Conservation (phyloP, 2,329 filamentous ascomycete genomes). For the Aspergillus tanneri region DNA sequence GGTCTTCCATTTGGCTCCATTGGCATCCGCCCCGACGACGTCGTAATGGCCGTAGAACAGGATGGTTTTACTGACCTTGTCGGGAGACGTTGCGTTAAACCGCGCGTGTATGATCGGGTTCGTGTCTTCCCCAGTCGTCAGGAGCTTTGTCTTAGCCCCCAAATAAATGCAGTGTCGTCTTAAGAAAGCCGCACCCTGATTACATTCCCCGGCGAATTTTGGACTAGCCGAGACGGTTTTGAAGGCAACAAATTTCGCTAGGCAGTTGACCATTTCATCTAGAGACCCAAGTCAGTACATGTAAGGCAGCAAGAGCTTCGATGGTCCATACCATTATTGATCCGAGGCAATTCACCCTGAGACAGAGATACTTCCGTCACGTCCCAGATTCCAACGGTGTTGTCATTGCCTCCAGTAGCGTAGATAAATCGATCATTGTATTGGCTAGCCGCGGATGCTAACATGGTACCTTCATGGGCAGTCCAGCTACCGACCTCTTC, state of each 20-base stretch:
- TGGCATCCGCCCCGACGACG: constrained; percentile 84
- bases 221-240: constrained; percentile 86
- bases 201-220: constrained; percentile 86
- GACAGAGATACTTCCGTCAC: constrained; percentile 58
- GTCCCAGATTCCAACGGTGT: constrained; percentile 85
- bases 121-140: constrained; percentile 74
- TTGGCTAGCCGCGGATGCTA: constrained; percentile 75
- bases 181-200: constrained; percentile 85
- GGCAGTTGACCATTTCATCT: constrained; percentile 65
- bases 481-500: constrained; percentile 75
- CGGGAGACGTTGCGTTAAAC: constrained; percentile 71
- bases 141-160: constrained; percentile 82
- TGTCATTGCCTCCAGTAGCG: constrained; percentile 91
- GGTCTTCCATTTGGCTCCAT: constrained; percentile 76
- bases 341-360: constrained; percentile 48
- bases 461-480: constrained; percentile 81
- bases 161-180: constrained; percentile 88
- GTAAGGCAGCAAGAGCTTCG: not conserved
- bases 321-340: constrained; percentile 55
- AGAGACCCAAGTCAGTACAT: constrained; percentile 13
- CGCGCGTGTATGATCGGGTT: constrained; percentile 94
- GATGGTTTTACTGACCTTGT: constrained; percentile 73
- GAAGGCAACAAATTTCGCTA: constrained; percentile 85
- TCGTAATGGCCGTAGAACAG: constrained; percentile 99
- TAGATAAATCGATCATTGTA: constrained; percentile 75